phyloP scores from a whole-genome alignment of 768 basidiomycete genomes.

The Calocera cornea region DNA sequence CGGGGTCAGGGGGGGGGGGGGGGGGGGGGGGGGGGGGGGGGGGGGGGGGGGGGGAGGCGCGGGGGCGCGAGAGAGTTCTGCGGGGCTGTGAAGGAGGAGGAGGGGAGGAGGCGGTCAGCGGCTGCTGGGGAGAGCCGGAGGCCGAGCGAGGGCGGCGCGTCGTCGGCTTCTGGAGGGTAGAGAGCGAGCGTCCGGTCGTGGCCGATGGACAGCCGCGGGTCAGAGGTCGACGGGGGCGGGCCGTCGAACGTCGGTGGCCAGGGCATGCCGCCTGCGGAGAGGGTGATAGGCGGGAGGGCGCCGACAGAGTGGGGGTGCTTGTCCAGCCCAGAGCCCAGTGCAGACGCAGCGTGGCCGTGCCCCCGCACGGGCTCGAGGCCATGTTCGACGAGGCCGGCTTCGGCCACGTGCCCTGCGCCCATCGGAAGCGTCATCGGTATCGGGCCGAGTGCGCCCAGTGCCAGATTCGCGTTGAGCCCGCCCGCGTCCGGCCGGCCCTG shows the following conservation, averaged over 20 bases:
- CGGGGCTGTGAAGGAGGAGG: too few relatives aligned
- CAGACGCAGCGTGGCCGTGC: background rate
- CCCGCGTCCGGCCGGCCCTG: background rate
- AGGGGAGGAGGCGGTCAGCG: background rate
- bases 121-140: background rate
- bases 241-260: background rate
- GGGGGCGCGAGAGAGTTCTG: background rate
- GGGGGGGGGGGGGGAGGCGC: background rate
- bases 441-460: too few relatives aligned
- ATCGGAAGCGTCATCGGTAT: too few relatives aligned
- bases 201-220: background rate
- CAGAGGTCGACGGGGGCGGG: background rate
- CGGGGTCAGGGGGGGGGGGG: background rate
- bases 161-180: too few relatives aligned
- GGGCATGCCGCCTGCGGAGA: background rate
- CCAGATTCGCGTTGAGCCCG: too few relatives aligned
- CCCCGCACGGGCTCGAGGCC: background rate
- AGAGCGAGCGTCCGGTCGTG: too few relatives aligned
- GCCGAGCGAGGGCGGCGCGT: background rate
- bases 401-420: background rate
- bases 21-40: background rate
- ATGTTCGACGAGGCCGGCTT: background rate
- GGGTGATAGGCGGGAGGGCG: background rate
- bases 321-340: background rate
- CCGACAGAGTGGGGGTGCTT: background rate